A percentile compares a stretch with the other conserved stretches of the same genome.
These are phyloP conservation scores for Albizia julibrissin DNA, from an alignment of 306 rosid genomes.

Conservation along the genomic window DNA sequence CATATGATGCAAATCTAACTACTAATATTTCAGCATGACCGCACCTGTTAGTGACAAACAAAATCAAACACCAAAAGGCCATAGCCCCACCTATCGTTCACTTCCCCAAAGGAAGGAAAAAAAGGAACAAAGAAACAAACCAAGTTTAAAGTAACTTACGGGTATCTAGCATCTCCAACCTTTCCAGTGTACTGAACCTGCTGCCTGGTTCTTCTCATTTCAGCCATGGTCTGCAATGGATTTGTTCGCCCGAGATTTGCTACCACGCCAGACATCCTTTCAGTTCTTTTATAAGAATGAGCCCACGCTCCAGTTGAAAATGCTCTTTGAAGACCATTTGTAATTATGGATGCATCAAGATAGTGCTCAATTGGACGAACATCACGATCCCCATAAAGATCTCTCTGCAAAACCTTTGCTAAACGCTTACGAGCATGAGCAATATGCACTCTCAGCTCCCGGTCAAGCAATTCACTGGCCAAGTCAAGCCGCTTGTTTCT, in stretches of 20 bases:
- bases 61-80: background rate
- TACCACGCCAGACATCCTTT: slow-evolving; percentile 92
- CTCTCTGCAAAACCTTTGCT: slow-evolving; percentile 89
- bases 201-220: slow-evolving; percentile 91
- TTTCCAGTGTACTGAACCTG: slow-evolving; percentile 92
- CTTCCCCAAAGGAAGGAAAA: background rate
- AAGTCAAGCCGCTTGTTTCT: slow-evolving; percentile 91
- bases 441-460: slow-evolving; percentile 83
- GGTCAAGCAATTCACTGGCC: slow-evolving; percentile 83
- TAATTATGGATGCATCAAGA: slow-evolving; percentile 87
- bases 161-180: slow-evolving; percentile 98
- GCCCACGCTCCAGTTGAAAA: slow-evolving; percentile 98
- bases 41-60: background rate
- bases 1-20: background rate
- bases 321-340: slow-evolving; percentile 93
- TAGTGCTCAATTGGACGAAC: slow-evolving; percentile 77
- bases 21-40: slow-evolving; percentile 8
- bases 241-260: slow-evolving; percentile 87
- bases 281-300: slow-evolving; percentile 84
- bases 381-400: slow-evolving; percentile 71
- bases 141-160: slow-evolving; percentile 64
- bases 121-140: background rate
- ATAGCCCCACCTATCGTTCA: background rate
- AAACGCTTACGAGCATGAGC: slow-evolving; percentile 81
- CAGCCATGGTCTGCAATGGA: slow-evolving; percentile 87